These are phyloP conservation scores for Podospora pseudopauciseta DNA, from an alignment of 495 filamentous ascomycete genomes.

Conservation along the genomic window DNA sequence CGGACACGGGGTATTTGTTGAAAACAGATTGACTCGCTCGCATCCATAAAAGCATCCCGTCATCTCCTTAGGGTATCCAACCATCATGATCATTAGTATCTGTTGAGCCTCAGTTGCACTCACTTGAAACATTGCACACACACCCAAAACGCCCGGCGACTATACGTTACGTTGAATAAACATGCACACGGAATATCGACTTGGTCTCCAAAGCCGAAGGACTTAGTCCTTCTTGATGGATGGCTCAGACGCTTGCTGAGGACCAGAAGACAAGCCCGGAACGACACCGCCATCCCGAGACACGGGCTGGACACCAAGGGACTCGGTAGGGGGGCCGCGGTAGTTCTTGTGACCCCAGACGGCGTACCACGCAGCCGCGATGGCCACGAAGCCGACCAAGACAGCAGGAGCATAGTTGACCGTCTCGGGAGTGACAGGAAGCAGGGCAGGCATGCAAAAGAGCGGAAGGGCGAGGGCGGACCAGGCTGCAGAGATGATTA, in stretches of 20 bases:
- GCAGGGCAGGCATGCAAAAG: conserved; percentile 60
- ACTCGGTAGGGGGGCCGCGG: conserved; percentile 56
- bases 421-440: conserved; percentile 56
- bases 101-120: background rate
- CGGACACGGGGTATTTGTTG: conserved; percentile 10
- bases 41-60: background rate
- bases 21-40: conserved; percentile 4
- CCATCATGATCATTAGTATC: background rate
- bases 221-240: conserved; percentile 12
- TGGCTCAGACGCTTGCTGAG: background rate
- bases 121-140: background rate
- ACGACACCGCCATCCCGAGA: background rate
- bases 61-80: background rate
- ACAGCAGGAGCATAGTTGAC: conserved; percentile 66
- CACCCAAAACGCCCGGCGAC: conserved; percentile 1
- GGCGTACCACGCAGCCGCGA: conserved; percentile 44
- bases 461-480: conserved; percentile 59
- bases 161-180: conserved; percentile 11
- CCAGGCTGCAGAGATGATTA: conserved; percentile 45
- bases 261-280: background rate
- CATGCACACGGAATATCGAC: conserved; percentile 2
- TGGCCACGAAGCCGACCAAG: conserved; percentile 54
- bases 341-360: conserved; percentile 65
- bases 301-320: conserved; percentile 12
- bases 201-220: conserved; percentile 4